Base-by-base conservation (phyloP, 2,329 filamentous ascomycete genomes). In the Teratosphaeria epicoccoides region DNA sequence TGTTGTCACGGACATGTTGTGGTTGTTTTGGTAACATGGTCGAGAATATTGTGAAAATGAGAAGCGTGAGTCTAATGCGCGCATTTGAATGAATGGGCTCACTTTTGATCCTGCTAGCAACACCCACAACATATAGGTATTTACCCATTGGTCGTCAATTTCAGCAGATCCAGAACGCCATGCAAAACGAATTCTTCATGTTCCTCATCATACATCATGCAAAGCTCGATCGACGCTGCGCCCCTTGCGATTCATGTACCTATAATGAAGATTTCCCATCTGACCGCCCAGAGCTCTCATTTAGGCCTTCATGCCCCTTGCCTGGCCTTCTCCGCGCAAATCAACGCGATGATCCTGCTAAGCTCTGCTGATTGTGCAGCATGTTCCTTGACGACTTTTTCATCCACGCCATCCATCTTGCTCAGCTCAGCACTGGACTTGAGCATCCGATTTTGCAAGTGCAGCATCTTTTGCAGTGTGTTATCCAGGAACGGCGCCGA, bases 401-500 rank as follows among this genome's bases (percentile, higher is more conserved):
- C 74, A 17, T 71, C 68, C 1, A 74, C 71, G 43, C 70, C 70
- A 24, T 71, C 72, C 44, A 64, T 63, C 17, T 71, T 72, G 1
- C 70, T 69, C 51, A 76, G 67, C 53, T 76, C 72, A 22, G 71
- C 70, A 43, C 70, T 72, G 4, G 71, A 71, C 52, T 69, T 71
- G 52, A 76, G 63, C 74, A 76, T 76, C 26, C 73, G 66, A 60
- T 74, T 73, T 55, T 76, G 74, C 44, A 76, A 65, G 10, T 68
- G 62, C 47, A 76, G 62, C 63, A 76, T 71, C 68, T 76, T 76
- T 49, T 71, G 66, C 1, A 76, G 67, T 4, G 73, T 76, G 61
- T 76, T 76, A 66, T 76, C 74, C 49, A 76, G 71, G 67, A 76
- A 76, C 0, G 74, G 73, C 1, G 74, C 73, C n/a, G 71, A 74